Base-by-base conservation (phyloP, 352 stramenopile species). In the Hyaloperonospora arabidopsidis region DNA sequence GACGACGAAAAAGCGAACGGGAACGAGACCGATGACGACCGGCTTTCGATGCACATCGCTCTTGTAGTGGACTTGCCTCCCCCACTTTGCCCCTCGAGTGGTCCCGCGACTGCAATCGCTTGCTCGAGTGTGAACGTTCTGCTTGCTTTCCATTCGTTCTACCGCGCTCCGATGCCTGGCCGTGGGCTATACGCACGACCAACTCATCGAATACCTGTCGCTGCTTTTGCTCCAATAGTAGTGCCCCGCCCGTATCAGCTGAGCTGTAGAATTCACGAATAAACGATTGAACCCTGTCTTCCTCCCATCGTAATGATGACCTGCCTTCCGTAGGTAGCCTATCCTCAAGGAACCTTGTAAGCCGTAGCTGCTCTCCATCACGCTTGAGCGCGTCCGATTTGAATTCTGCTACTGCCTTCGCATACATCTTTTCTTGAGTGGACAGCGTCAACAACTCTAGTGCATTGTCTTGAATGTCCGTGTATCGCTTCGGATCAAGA, bases 401-500 rank as follows among this genome's bases (percentile, higher is more conserved):
- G 17, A 62, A 69, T 29, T 76, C 69, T 36, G 56, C 52, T 32
- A 76, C 69, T 35, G 59, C 60, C 56, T 80, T 81, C 1, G 52
- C 34, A 55, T 73, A 84, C 22, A 84, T 61, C 61, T 83, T 83
- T 61, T 84, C 72, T 43, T 86, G 76, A 0, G 59, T 40, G 12
- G 68, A 70, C 40, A 76, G 56, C 5, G 69, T 70, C 32, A 86
- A 45, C 15, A 73, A 53, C 1, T 48, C 58, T 22, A 82, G 52
- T 19, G 65, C 68, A 8, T 77, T 45, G 40, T 76, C 59, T 54
- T 77, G 60, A 8, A 81, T 48, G 23, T 67, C 48, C 28, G 77
- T 67, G 46, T 69, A 67, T 32, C 59, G 52, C 2, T 52, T 50
- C 15, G 63, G 35, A 14, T 77, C 61, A 22, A 80, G 2, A 18